phyloP scores from a whole-genome alignment of 2,329 filamentous ascomycete species.

The Pestalotiopsis sp. region DNA sequence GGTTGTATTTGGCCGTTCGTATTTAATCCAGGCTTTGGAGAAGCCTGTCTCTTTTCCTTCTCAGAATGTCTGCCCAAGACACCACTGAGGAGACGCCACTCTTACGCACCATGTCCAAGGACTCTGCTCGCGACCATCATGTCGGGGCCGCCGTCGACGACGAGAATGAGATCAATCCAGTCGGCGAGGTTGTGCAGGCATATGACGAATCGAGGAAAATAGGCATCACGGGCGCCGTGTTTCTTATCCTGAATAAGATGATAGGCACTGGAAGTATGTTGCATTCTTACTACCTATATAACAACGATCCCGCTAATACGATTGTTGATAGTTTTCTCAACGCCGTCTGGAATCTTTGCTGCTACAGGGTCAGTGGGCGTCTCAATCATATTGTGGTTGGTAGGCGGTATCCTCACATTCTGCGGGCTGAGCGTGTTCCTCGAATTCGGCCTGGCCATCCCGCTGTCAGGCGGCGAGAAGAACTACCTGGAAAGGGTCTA shows the following conservation, averaged over 20 bases:
- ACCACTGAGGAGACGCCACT: not conserved
- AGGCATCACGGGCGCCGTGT: conserved; percentile 54
- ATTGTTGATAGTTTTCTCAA: conserved; percentile 53
- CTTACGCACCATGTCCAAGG: conserved; percentile 10
- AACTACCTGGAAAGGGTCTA: conserved; percentile 69
- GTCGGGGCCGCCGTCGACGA: not conserved
- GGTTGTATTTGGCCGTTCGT: not conserved
- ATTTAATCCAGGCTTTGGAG: not conserved
- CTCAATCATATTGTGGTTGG: conserved; percentile 38
- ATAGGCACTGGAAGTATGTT: conserved; percentile 58
- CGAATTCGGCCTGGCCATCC: conserved; percentile 65
- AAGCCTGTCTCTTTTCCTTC: not conserved
- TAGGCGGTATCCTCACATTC: conserved; percentile 56
- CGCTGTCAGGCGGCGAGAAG: conserved; percentile 66
- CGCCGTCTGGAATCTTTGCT: conserved; percentile 54
- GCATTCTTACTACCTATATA: not conserved
- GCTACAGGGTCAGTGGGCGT: conserved; percentile 55
- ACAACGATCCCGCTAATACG: not conserved
- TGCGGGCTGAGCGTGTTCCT: conserved; percentile 63
- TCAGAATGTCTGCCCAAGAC: not conserved
- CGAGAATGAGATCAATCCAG: conserved; percentile 17
- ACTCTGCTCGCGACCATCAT: not conserved
- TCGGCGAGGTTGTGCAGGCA: conserved; percentile 25
- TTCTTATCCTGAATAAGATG: conserved; percentile 61
- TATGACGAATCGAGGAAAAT: conserved; percentile 46